Evolutionary conservation across 768 basidiomycete genomes (phyloP).

Genomic region (Asterophora parasitica): DNA sequence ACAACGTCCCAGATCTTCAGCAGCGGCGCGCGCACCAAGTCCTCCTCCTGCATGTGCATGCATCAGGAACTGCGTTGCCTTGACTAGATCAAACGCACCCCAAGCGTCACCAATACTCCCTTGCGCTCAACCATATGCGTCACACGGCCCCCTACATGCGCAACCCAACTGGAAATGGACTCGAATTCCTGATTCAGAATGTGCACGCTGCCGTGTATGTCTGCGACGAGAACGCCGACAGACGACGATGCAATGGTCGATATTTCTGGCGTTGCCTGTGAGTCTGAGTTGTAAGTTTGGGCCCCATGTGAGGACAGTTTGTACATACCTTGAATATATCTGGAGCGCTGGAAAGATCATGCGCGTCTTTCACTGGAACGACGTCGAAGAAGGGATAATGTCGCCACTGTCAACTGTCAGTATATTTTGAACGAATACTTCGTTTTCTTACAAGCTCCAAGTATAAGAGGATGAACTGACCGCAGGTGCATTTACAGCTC

Average conservation of each 20-base stretch:
- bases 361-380: constrained; percentile 68
- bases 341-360: constrained; percentile 71
- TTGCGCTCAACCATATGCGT: constrained; percentile 83
- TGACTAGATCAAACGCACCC: constrained; percentile 46
- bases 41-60: constrained; percentile 60
- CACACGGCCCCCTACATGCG: constrained; percentile 73
- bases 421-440: not conserved
- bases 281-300: not conserved
- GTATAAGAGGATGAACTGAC: constrained; percentile 24
- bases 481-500: constrained; percentile 25
- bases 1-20: constrained; percentile 89
- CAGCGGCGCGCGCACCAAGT: constrained; percentile 56
- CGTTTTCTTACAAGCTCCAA: no score
- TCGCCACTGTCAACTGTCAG: constrained; percentile 54
- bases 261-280: constrained; percentile 63
- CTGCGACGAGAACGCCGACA: constrained; percentile 70
- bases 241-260: constrained; percentile 63
- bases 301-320: not conserved
- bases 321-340: constrained; percentile 68
- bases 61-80: constrained; percentile 6
- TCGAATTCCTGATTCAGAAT: constrained; percentile 73
- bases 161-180: constrained; percentile 68
- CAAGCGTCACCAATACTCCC: constrained; percentile 82
- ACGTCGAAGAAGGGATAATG: constrained; percentile 90
- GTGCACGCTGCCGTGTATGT: constrained; percentile 82